phyloP scores from a whole-genome alignment of 2,329 filamentous ascomycete species.

The Trichophyton benhamiae region DNA sequence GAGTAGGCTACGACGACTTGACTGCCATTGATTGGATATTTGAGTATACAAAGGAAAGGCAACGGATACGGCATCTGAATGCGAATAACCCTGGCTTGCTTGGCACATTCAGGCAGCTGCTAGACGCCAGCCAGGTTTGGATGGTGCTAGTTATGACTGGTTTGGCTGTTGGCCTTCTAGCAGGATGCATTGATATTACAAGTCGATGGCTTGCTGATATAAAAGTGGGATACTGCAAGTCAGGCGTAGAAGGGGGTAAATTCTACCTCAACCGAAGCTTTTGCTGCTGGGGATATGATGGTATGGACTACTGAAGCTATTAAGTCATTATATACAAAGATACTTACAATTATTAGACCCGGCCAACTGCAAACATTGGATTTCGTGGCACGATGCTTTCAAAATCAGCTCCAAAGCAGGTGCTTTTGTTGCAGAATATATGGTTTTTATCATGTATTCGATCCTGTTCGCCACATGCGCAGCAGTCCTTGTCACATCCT shows the following conservation, averaged over 20 bases:
- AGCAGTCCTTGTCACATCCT: slow-evolving; percentile 74
- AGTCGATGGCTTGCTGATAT: slow-evolving; percentile 90
- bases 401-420: slow-evolving; percentile 54
- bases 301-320: slow-evolving; percentile 19
- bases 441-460: slow-evolving; percentile 57
- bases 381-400: slow-evolving; percentile 66
- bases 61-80: slow-evolving; percentile 66
- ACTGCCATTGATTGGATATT: slow-evolving; percentile 99
- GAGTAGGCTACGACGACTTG: slow-evolving; percentile 89
- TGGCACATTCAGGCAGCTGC: slow-evolving; percentile 58
- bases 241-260: slow-evolving; percentile 60
- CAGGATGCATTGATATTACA: slow-evolving; percentile 77
- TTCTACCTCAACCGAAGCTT: slow-evolving; percentile 89
- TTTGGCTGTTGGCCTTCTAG: slow-evolving; percentile 67
- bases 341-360: slow-evolving; percentile 38
- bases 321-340: slow-evolving; percentile 3
- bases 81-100: slow-evolving; percentile 57
- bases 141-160: slow-evolving; percentile 76
- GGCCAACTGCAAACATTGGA: slow-evolving; percentile 76
- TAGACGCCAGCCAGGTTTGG: slow-evolving; percentile 88
- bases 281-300: slow-evolving; percentile 84
- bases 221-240: slow-evolving; percentile 78
- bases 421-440: slow-evolving; percentile 72
- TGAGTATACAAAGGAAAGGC: slow-evolving; percentile 91
- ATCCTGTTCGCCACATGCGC: slow-evolving; percentile 71